Percentiles rank a stretch among this genome's conserved stretches.
These are phyloP conservation scores for Fragaria ananassa DNA, from an alignment of 306 rosid species.

Conservation along the genomic window DNA sequence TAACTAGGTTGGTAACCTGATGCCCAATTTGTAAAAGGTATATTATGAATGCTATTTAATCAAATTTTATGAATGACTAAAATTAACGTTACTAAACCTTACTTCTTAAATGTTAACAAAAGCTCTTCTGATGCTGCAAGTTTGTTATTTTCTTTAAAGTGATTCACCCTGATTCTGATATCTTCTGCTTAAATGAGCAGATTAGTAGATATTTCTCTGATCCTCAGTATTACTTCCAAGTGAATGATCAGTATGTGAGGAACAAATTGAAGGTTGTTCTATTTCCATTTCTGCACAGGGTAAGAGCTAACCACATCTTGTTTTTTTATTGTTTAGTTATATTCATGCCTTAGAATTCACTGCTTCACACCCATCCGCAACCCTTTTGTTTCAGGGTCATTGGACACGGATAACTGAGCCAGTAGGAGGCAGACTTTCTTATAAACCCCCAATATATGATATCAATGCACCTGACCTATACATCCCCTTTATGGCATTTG, in stretches of 20 bases:
- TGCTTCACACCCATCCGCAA: neutral
- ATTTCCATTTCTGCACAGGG: slow-evolving; percentile 94
- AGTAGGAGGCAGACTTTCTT: slow-evolving; percentile 92
- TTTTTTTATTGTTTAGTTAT: neutral
- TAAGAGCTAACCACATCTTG: slow-evolving; percentile 30
- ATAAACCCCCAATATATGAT: slow-evolving; percentile 91
- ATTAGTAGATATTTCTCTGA: slow-evolving; percentile 88
- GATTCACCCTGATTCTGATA: slow-evolving; percentile 6
- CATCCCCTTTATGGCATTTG: slow-evolving; percentile 96
- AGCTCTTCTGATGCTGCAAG: neutral
- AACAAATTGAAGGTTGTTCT: slow-evolving; percentile 96
- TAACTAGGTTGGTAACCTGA: neutral
- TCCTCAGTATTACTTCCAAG: slow-evolving; percentile 98
- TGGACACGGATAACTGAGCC: slow-evolving; percentile 98
- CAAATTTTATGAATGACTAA: neutral
- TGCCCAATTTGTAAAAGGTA: neutral
- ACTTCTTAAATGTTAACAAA: neutral
- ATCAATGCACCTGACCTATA: slow-evolving; percentile 96
- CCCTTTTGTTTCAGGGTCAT: slow-evolving; percentile 62
- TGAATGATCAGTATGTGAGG: slow-evolving; percentile 88
- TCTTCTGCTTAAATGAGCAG: slow-evolving; percentile 41
- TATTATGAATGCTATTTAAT: neutral
- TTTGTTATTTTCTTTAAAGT: neutral
- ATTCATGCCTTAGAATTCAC: neutral
- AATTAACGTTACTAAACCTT: neutral